Conservation (phyloP, 345 rosid genomes). For the Clausena lansium region DNA sequence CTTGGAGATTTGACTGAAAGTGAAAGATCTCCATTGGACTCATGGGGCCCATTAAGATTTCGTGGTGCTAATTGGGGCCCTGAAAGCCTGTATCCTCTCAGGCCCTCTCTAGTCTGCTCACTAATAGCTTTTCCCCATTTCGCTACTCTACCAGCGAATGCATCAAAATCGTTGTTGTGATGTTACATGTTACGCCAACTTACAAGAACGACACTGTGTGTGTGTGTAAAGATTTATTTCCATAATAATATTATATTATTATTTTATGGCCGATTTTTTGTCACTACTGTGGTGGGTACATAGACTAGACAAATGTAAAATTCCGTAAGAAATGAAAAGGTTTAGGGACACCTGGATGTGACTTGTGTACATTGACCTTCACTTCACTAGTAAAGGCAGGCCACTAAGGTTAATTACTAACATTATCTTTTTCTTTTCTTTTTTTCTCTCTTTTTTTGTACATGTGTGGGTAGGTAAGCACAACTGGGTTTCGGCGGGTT, state of each 20-base stretch:
- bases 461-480: constrained; percentile 5
- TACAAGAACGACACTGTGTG: too few relatives aligned
- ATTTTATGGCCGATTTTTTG: too few relatives aligned
- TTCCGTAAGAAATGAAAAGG: not conserved
- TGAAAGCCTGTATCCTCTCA: not conserved
- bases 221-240: too few relatives aligned
- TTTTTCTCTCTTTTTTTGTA: not conserved
- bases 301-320: not conserved
- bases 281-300: too few relatives aligned
- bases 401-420: not conserved
- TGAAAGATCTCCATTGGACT: not conserved
- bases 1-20: not conserved
- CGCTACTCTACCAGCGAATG: too few relatives aligned
- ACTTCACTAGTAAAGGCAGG: not conserved
- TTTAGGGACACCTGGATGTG: constrained; percentile 13
- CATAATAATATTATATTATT: too few relatives aligned
- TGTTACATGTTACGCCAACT: too few relatives aligned
- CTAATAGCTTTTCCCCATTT: too few relatives aligned
- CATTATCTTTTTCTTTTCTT: not conserved
- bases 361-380: constrained; percentile 3
- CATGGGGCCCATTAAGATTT: not conserved
- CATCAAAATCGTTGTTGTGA: too few relatives aligned
- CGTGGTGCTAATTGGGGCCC: not conserved
- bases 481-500: not conserved
- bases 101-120: too few relatives aligned